Base-by-base conservation (phyloP, 2,329 filamentous ascomycete genomes). In the Colletotrichum sp. region DNA sequence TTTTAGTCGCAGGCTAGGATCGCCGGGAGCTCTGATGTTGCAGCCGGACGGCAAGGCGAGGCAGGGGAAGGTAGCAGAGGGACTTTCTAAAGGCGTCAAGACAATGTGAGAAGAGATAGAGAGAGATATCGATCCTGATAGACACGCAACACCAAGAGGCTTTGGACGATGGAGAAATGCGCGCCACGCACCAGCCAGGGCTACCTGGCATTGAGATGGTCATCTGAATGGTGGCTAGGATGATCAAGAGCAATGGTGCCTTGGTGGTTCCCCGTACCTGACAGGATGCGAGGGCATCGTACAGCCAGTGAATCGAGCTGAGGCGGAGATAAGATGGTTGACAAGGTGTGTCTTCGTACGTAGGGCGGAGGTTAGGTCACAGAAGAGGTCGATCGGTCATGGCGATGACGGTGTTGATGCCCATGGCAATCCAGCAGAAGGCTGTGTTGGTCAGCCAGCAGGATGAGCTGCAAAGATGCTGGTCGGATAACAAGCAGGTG, bases 1-100 rank as follows among this genome's bases (percentile, higher is more conserved):
- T 73, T 73, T 73, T 73, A 18, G 33, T 27, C 16, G 16, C 38
- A 36, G 43, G 33, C 67, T 61, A 71, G 61, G 33, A 73, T 73
- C 62, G 62, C 71, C 71, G 71, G 71, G 67, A 73, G 62, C 66
- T 66, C 12, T 29, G n/a, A 55, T 70, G 68, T 70, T 73, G 71
- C 67, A 73, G 71, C 71, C 71, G 71, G 71, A 71, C 68, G 71
- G 67, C 71, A 73, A 71, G 62, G 62, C 62, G 24, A 71, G 47
- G 71, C 62, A 73, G 62, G 71, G 71, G 61, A 66, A 29, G 55
- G 61, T 55, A 31, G 67, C 47, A 59, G 62, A 70, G 66, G 38
- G 63, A 59, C 43, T 33, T 69, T 34, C 55, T 36, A 34, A 33
- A 63, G 43, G 33, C 27, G 71, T 71, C 54, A 33, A 61, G 55